phyloP scores from a whole-genome alignment of 177 flowering plant genomes.

The Vitis hybrid region DNA sequence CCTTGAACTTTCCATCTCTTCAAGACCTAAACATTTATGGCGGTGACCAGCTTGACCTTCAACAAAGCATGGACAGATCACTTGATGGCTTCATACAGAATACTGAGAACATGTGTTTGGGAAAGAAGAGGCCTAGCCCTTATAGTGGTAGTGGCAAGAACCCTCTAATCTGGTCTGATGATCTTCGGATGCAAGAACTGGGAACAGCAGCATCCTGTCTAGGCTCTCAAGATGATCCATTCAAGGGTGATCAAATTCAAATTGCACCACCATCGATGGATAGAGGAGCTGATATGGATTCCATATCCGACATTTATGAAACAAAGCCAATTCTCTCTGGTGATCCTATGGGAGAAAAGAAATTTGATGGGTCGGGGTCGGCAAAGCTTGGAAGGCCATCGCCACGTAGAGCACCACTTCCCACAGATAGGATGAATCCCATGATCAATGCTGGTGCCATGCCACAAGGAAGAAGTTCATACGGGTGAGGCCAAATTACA shows the following conservation, averaged over 20 bases:
- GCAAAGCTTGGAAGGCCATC: conserved; percentile 75
- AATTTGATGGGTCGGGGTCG: conserved; percentile 34
- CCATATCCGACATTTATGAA: conserved; percentile 55
- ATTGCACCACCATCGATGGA: conserved; percentile 35
- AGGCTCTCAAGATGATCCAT: conserved; percentile 42
- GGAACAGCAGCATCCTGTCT: conserved; percentile 34
- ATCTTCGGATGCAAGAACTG: conserved; percentile 53
- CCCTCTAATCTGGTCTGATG: conserved; percentile 68
- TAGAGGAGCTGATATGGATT: conserved; percentile 39
- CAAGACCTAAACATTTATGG: conserved; percentile 83
- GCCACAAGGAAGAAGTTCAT: conserved; percentile 49
- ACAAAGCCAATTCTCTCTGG: conserved; percentile 47
- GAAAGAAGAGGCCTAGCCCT: conserved; percentile 63
- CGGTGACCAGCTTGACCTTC: conserved; percentile 56
- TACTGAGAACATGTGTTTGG: conserved; percentile 36
- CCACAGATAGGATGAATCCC: conserved; percentile 39
- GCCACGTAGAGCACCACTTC: conserved; percentile 45
- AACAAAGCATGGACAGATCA: conserved; percentile 56
- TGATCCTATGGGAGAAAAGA: conserved; percentile 43
- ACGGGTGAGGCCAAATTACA: conserved; percentile 33
- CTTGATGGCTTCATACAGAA: conserved; percentile 37
- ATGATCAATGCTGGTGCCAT: conserved; percentile 41
- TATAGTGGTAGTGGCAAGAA: conserved; percentile 45
- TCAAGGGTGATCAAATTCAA: conserved; percentile 44
- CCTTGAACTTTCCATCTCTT: conserved; percentile 62